Evolutionary conservation across 2,329 filamentous ascomycete genomes (phyloP), one percentile per base, ranked within the genome.

Genomic region (Ophiocordyceps camponoti-rufipedis): DNA sequence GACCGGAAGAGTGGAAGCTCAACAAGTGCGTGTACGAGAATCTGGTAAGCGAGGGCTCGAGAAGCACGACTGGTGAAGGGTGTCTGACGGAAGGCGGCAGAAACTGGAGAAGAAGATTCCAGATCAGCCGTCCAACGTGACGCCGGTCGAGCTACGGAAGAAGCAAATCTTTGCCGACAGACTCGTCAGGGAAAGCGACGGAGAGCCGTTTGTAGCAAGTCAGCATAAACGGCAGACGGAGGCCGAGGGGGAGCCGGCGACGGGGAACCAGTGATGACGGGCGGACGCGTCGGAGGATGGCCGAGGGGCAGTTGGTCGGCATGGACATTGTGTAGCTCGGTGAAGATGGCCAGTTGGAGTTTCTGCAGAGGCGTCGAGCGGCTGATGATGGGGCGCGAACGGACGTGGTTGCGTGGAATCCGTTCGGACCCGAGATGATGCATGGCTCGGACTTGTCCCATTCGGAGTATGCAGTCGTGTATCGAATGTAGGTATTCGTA

Each of bases 1-100:
- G 91, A 56, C 80, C 79, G 58, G 71, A 75, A 51, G 91, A 98
- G 72, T 81, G 85, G 76, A 80, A 80, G 61, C 70, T 98, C 57
- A 98, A 95, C 73, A 82, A 81, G 68, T 98, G 91, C 66, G 88
- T 95, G 43, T 96, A 84, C 61, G 82, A 95, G 54, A 96, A 95
- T 63, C 66, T 98, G 70, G 91, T 98, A 71, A 50, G 83, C 71
- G 44, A 38, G 16, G 39, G 12, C 2, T 13, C 7, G 3, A 41
- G 12, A 19, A 19, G 18, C 9, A 19, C 28, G 7, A 29, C 14
- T 11, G 40, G 18, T 9, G 19, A 13, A 11, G 8, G 7, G 16
- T 18, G 10, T 43, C 31, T 41, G 19, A 23, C 28, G 16, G 35
- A 16, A n/a, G 4, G 16, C 18, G n/a, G 16, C 44, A 89, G 84